Percentiles rank a stretch among this genome's conserved stretches.
These are phyloP conservation scores for Alternaria angustiovoidea DNA, from an alignment of 2,329 filamentous ascomycete species.

Conservation along the genomic window DNA sequence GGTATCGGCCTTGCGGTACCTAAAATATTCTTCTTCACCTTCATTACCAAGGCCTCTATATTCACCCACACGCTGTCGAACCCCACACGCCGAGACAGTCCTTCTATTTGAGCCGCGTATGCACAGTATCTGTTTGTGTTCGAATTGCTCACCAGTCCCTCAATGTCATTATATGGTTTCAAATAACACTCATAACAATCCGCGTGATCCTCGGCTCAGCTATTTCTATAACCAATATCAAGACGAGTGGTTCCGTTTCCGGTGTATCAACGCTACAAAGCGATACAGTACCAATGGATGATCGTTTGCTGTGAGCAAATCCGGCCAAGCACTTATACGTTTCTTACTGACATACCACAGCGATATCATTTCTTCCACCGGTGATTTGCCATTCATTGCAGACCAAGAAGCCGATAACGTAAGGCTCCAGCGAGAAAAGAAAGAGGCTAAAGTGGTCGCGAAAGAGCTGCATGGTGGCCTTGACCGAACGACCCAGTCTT, in stretches of 20 bases:
- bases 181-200: neutral
- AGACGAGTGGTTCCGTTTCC: neutral
- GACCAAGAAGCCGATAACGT: neutral
- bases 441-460: neutral
- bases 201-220: neutral
- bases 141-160: neutral
- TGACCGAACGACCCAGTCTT: neutral
- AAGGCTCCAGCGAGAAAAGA: neutral
- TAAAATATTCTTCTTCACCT: neutral
- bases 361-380: too few species aligned
- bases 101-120: neutral
- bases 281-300: neutral
- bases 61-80: neutral
- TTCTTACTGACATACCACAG: neutral
- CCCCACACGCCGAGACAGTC: neutral
- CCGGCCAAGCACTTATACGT: too few species aligned
- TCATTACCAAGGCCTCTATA: neutral
- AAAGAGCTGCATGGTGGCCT: neutral
- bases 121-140: neutral
- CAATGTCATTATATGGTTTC: neutral
- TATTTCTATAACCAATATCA: neutral
- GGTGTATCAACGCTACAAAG: too few species aligned
- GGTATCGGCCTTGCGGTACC: neutral
- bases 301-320: neutral
- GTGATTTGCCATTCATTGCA: neutral